These are phyloP conservation scores for Penicillium paradoxum DNA, from an alignment of 495 filamentous ascomycete genomes.

Conservation along the genomic window DNA sequence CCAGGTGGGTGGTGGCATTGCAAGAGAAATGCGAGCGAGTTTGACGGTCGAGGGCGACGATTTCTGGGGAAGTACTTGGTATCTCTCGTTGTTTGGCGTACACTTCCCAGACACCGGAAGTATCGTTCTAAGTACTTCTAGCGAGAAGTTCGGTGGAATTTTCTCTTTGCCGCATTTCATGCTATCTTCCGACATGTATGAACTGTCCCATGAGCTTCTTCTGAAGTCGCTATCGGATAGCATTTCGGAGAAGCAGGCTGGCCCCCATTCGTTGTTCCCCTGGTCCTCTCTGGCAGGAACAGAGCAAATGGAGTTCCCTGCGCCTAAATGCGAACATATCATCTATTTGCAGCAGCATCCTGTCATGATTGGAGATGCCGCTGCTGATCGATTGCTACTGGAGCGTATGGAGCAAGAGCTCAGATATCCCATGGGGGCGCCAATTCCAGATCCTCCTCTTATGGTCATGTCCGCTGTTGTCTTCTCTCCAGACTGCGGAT, in stretches of 20 bases:
- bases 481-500: conserved; percentile 92
- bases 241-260: conserved; percentile 55
- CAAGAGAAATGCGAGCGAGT: conserved; percentile 58
- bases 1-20: conserved; percentile 28
- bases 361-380: conserved; percentile 31
- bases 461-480: conserved; percentile 79
- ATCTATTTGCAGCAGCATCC: conserved; percentile 82
- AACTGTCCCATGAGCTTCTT: conserved; percentile 60
- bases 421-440: conserved; percentile 77
- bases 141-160: conserved; percentile 85
- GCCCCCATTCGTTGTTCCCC: conserved; percentile 48
- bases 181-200: conserved; percentile 60
- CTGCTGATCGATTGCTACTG: conserved; percentile 42
- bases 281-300: conserved; percentile 59
- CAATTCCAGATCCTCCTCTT: conserved; percentile 58
- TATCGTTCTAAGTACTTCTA: conserved; percentile 78
- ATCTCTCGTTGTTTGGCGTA: conserved; percentile 71
- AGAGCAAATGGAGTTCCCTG: conserved; percentile 51
- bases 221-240: conserved; percentile 63
- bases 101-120: conserved; percentile 74
- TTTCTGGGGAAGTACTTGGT: conserved; percentile 64
- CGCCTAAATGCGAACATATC: conserved; percentile 83
- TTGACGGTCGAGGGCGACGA: conserved; percentile 66
- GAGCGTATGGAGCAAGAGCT: conserved; percentile 77
- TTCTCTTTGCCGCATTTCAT: conserved; percentile 83